Conservation (phyloP, 352 stramenopile genomes). For the Pythium dissotocum region DNA sequence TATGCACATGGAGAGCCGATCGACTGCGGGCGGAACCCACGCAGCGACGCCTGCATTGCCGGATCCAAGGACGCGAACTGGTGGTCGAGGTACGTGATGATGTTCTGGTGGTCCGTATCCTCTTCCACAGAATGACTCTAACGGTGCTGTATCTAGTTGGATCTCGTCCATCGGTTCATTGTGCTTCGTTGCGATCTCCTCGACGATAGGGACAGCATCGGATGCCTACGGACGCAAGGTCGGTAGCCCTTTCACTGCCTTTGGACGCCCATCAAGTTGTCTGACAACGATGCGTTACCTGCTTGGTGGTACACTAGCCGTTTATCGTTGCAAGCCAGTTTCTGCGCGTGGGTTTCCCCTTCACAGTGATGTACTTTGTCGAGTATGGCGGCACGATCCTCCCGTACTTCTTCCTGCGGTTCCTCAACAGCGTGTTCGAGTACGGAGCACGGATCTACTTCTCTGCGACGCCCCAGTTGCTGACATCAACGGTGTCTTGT, state of each 20-base stretch:
- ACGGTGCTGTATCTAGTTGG: conserved; percentile 31
- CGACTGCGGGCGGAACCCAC: conserved; percentile 54
- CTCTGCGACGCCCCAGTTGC: not conserved
- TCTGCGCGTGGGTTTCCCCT: conserved; percentile 56
- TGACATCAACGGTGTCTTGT: not conserved
- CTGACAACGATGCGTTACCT: not conserved
- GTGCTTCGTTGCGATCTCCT: conserved; percentile 66
- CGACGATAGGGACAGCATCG: conserved; percentile 71
- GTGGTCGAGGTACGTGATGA: conserved; percentile 53
- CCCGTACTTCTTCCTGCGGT: conserved; percentile 59
- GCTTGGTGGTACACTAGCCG: conserved; percentile 28
- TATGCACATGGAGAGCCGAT: conserved; percentile 47
- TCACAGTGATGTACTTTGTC: conserved; percentile 73
- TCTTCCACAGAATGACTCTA: not conserved
- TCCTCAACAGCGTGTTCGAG: conserved; percentile 60
- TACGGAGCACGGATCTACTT: conserved; percentile 21
- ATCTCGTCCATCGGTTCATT: conserved; percentile 64
- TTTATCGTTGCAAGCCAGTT: conserved; percentile 75
- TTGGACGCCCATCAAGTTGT: not conserved
- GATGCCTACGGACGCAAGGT: conserved; percentile 82
- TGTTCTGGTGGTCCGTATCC: not conserved
- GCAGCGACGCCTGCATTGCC: conserved; percentile 53
- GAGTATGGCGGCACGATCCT: conserved; percentile 52
- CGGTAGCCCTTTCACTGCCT: not conserved
- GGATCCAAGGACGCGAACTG: conserved; percentile 71